Evolutionary conservation across 169 alveolate species (phyloP).

Genomic region (Eimeria sp.): DNA sequence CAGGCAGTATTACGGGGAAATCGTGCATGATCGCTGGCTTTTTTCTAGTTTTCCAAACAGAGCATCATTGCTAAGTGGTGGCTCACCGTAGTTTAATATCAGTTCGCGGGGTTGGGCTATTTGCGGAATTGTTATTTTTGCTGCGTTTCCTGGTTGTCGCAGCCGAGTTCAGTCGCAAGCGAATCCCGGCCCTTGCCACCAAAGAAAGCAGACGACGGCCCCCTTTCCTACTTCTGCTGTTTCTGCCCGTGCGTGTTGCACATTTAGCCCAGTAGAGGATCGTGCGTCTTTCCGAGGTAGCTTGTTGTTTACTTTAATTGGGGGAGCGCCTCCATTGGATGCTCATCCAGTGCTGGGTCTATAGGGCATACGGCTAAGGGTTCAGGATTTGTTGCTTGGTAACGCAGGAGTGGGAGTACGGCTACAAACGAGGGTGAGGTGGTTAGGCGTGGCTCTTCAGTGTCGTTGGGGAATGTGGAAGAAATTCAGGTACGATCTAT

Average conservation of each 20-base stretch:
- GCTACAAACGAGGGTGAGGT: slow-evolving; percentile 29
- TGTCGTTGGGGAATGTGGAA: slow-evolving; percentile 69
- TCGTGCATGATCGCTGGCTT: background rate
- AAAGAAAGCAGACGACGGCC: slow-evolving; percentile 13
- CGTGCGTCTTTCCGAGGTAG: background rate
- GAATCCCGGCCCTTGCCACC: slow-evolving; percentile 21
- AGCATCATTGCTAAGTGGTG: background rate
- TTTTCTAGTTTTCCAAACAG: background rate
- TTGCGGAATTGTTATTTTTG: background rate
- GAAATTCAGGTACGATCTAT: slow-evolving; percentile 63
- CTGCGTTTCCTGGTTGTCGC: background rate
- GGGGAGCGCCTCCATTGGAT: background rate
- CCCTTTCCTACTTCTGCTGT: slow-evolving; percentile 41
- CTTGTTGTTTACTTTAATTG: background rate
- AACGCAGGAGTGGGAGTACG: background rate
- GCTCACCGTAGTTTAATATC: background rate
- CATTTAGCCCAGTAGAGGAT: background rate
- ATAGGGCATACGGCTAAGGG: background rate
- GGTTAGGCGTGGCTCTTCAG: slow-evolving; percentile 71
- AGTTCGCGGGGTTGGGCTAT: background rate
- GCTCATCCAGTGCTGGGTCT: background rate
- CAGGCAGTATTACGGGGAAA: background rate
- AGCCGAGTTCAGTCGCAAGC: slow-evolving; percentile 51
- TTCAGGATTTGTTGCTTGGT: background rate
- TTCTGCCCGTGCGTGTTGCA: slow-evolving; percentile 52